Base-by-base conservation (phyloP, 768 basidiomycete genomes). In the Xerocomellus intermedius region DNA sequence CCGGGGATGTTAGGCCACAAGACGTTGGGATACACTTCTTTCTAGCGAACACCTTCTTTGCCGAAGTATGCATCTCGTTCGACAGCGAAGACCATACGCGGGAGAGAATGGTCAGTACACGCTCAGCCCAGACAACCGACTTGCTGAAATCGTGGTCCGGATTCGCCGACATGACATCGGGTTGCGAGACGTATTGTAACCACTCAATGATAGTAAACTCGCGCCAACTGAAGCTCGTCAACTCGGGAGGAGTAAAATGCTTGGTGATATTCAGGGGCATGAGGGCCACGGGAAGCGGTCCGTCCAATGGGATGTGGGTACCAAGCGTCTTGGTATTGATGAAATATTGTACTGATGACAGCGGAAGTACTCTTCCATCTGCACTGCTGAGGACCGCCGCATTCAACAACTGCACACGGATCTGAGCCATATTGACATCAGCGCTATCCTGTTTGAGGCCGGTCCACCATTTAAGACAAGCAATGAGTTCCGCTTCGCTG, bases 401-500 rank as follows among this genome's bases (percentile, higher is more conserved):
- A 56, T 86, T 79, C 17, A 96, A 72, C 17, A 98, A 77, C 53
- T 90, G 80, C 3, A 66, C 75, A 59, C 78, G 86, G 57, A 78
- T 77, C 19, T 75, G 73, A 14, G 72, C 56, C 45, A 81, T 70
- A n/a, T 77, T 70, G 14, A 72, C 47, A 14, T 66, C 59, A 36
- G 62, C 69, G 37, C 65, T 67, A 24, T 74, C 73, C 63, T 65
- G 73, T 52, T 71, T 74, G 16, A 82, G 66, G 19, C 62, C 56
- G 28, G 80, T 76, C 90, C 94, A 94, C 96, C 97, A 98, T 54
- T 83, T 82, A 58, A 98, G 74, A 69, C 90, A 94, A 3, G 84
- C 85, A n/a, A 87, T 67, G 72, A 89, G 86, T 64, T 98, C 91
- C 6, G 75, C 73, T 64, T 90, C 82, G 5, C 69, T 67, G 24